Percentiles rank a stretch among this genome's conserved stretches.
Evolutionary conservation across 495 filamentous ascomycete genomes (phyloP).

Genomic region (Tirmania nivea): DNA sequence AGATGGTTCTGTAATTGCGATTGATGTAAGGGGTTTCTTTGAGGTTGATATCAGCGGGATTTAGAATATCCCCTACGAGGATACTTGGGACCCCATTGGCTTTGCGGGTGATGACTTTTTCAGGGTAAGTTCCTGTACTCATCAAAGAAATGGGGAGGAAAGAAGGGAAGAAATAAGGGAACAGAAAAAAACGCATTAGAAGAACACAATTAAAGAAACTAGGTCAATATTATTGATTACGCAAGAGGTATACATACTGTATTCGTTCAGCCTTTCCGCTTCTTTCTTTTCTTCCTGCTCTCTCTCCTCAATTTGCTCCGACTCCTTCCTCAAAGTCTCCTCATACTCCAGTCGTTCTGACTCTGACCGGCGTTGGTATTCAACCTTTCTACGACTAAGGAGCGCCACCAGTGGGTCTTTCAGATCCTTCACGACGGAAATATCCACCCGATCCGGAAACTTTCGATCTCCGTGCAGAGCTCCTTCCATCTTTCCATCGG

Average conservation of each 20-base stretch:
- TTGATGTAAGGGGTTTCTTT: conserved; percentile 44
- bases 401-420: conserved; percentile 34
- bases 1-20: conserved; percentile 40
- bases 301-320: conserved; percentile 11
- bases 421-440: conserved; percentile 27
- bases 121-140: no score
- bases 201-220: no score
- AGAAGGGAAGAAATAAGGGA: no score
- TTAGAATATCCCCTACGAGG: conserved; percentile 15
- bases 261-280: conserved; percentile 3
- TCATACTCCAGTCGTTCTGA: conserved; percentile 19
- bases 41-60: conserved; percentile 22
- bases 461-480: conserved; percentile 39
- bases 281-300: conserved; percentile 9
- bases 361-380: conserved; percentile 35
- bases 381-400: conserved; percentile 37
- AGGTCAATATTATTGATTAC: not conserved
- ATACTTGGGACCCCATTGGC: conserved; percentile 14
- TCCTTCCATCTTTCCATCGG: conserved; percentile 43
- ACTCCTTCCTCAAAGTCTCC: conserved; percentile 17
- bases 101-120: no score
- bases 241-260: conserved; percentile 14
- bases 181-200: no score
- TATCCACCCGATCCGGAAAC: conserved; percentile 30
- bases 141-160: no score